These are phyloP conservation scores for Eudorina sp. DNA, from an alignment of 139 green algal genomes.

Conservation along the genomic window DNA sequence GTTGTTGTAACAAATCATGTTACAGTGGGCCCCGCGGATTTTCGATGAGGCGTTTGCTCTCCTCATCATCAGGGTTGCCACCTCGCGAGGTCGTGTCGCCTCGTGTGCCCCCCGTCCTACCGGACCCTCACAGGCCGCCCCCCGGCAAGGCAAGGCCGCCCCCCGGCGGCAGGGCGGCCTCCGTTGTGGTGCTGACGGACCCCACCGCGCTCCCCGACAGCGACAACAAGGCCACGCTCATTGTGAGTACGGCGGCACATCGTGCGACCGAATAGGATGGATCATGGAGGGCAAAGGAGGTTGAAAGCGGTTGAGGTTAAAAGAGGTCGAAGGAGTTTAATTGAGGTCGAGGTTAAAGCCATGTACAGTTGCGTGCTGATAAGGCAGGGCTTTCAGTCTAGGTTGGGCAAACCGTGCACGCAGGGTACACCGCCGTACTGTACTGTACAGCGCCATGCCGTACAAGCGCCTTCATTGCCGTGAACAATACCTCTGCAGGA, in stretches of 20 bases:
- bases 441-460: neutral
- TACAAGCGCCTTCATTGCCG: neutral
- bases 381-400: neutral
- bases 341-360: neutral
- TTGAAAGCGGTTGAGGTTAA: too few species aligned
- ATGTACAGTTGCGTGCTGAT: neutral
- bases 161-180: neutral
- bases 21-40: neutral
- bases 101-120: neutral
- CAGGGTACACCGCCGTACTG: neutral
- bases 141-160: neutral
- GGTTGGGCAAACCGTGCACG: too few species aligned
- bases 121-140: neutral
- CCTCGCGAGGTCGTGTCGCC: neutral
- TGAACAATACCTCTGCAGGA: neutral
- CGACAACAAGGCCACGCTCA: neutral
- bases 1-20: neutral
- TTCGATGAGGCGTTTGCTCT: too few species aligned
- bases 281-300: too few species aligned
- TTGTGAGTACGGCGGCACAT: neutral
- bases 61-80: too few species aligned
- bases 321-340: too few species aligned
- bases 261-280: too few species aligned
- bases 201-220: neutral
- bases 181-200: neutral